Percentiles rank a stretch among this genome's conserved stretches.
These are phyloP conservation scores for Tylopilus vinaceipallidus DNA, from an alignment of 768 basidiomycete species.

Conservation along the genomic window DNA sequence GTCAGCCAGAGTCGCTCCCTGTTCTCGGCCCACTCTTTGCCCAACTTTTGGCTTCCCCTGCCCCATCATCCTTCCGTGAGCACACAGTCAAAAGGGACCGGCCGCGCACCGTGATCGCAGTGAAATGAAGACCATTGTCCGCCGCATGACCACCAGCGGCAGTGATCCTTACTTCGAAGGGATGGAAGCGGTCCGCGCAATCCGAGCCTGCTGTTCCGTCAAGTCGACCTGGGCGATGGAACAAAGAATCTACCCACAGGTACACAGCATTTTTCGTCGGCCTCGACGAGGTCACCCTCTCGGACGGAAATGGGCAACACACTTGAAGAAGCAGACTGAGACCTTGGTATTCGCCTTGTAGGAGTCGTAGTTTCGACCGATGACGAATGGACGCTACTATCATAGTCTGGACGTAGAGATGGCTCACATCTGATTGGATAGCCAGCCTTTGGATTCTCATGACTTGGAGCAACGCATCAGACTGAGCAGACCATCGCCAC, in stretches of 20 bases:
- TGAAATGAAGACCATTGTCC: slow-evolving; percentile 12
- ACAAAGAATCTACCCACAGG: slow-evolving; percentile 24
- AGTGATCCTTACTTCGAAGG: slow-evolving; percentile 18
- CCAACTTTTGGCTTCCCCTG: neutral
- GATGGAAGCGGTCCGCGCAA: slow-evolving; percentile 18
- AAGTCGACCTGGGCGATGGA: slow-evolving; percentile 22
- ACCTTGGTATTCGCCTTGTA: neutral
- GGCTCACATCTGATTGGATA: too few relatives aligned
- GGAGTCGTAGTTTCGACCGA: too few relatives aligned
- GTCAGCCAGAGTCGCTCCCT: slow-evolving; percentile 19
- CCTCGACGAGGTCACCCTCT: slow-evolving; percentile 18
- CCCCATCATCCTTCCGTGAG: slow-evolving; percentile 16
- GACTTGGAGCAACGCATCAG: too few relatives aligned
- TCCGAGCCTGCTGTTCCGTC: slow-evolving; percentile 14
- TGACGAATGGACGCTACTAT: too few relatives aligned
- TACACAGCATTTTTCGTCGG: slow-evolving; percentile 21
- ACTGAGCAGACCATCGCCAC: too few relatives aligned
- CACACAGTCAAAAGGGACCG: slow-evolving; percentile 10
- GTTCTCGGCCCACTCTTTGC: neutral
- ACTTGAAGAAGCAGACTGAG: neutral
- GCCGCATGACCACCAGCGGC: slow-evolving; percentile 9
- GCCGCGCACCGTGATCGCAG: slow-evolving; percentile 4
- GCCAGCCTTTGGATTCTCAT: too few relatives aligned
- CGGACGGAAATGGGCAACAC: slow-evolving; percentile 12
- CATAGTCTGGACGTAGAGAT: too few relatives aligned